These are phyloP conservation scores for Omphalotus olearius DNA, from an alignment of 1,284 basidiomycete species.

Conservation along the genomic window DNA sequence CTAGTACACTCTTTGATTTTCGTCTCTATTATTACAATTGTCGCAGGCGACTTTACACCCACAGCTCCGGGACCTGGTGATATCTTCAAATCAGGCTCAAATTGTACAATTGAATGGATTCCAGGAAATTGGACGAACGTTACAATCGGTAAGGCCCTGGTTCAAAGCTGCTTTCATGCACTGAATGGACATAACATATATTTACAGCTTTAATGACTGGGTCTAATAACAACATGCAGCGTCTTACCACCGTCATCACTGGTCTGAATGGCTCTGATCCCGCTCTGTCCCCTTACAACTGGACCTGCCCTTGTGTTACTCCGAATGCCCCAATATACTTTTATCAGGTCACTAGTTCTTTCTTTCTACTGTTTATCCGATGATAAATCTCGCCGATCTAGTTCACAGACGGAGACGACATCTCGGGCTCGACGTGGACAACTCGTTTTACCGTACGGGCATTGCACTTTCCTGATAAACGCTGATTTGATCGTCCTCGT, in stretches of 20 bases:
- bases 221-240: conserved; percentile 32
- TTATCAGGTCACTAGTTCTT: conserved; percentile 28
- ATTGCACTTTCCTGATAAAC: not conserved
- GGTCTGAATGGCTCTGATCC: conserved; percentile 32
- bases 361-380: not conserved
- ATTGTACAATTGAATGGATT: conserved; percentile 17
- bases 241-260: conserved; percentile 25
- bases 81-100: conserved; percentile 27
- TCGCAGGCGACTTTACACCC: conserved; percentile 23
- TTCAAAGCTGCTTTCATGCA: not conserved
- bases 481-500: conserved; percentile 4
- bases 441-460: conserved; percentile 32
- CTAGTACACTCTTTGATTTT: conserved; percentile 1
- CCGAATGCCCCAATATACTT: conserved; percentile 37
- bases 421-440: conserved; percentile 29
- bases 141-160: conserved; percentile 27
- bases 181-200: not conserved
- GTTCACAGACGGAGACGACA: conserved; percentile 31
- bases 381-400: conserved; percentile 8
- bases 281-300: conserved; percentile 28
- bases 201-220: conserved; percentile 35
- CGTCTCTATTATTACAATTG: conserved; percentile 1
- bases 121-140: conserved; percentile 31
- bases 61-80: conserved; percentile 35
- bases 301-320: conserved; percentile 35